A percentile compares a stretch with the other conserved stretches of the same genome.
Evolutionary conservation across 192 early-diverging fungal genomes (phyloP).

Genomic region (Linderina pennispora): DNA sequence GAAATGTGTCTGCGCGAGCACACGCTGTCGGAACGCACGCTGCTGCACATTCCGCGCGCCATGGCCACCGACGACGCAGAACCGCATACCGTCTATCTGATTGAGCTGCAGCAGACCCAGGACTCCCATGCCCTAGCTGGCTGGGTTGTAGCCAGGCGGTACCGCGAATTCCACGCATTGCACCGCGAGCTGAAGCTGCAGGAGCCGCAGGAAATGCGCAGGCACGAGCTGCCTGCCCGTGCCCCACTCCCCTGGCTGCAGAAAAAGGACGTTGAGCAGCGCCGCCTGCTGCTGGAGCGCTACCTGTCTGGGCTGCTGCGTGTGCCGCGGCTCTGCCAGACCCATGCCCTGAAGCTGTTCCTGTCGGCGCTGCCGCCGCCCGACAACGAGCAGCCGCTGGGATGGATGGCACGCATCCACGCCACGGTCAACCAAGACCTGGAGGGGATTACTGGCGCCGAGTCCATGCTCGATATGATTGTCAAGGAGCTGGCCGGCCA

Average conservation of each 20-base stretch:
- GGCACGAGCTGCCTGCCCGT: constrained; percentile 70
- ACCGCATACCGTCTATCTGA: constrained; percentile 40
- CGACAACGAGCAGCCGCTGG: not conserved
- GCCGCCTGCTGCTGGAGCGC: constrained; percentile 57
- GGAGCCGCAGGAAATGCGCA: constrained; percentile 51
- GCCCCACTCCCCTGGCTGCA: constrained; percentile 62
- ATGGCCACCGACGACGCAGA: constrained; percentile 1
- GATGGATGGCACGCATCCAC: constrained; percentile 57
- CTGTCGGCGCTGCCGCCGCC: constrained; percentile 50
- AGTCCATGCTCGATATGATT: constrained; percentile 65
- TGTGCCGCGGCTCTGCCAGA: constrained; percentile 53
- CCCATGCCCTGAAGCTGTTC: constrained; percentile 61
- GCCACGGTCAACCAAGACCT: constrained; percentile 69
- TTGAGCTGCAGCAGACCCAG: constrained; percentile 62
- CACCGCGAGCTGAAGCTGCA: constrained; percentile 61
- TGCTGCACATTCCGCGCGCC: constrained; percentile 36
- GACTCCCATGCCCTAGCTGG: constrained; percentile 28
- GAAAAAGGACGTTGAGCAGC: constrained; percentile 60
- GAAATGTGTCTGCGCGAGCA: constrained; percentile 56
- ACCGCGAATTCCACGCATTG: constrained; percentile 80
- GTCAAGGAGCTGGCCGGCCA: constrained; percentile 63
- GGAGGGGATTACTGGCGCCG: constrained; percentile 61
- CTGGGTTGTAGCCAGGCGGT: constrained; percentile 73
- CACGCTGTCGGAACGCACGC: constrained; percentile 47
- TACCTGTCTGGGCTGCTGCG: constrained; percentile 63